Evolutionary conservation across 2,329 filamentous ascomycete species (phyloP), one percentile per base, ranked within the genome.

Genomic region (Zalaria sp.): DNA sequence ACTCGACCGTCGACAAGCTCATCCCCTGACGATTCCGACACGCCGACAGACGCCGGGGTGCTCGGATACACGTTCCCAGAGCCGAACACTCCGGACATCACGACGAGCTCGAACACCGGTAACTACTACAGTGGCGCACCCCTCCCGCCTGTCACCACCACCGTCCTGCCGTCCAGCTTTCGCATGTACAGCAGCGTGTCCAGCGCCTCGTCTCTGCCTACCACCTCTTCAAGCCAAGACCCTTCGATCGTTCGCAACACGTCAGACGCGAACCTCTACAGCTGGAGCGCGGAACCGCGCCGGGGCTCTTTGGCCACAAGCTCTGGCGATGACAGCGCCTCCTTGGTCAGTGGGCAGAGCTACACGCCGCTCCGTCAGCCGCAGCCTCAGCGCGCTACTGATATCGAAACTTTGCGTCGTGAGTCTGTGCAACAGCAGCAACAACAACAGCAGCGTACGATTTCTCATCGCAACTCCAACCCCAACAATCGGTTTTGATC

Each of bases 371-470:
- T 51, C 52, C 34, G 49, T 54, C 34, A 50, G 32, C 44, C 46
- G 5, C 55, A 53, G 39, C 50, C 51, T 25, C 52, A 53, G 39
- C 53, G 54, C 37, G 42, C 46, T 10, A 42, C 49, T 8, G 52
- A 50, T 40, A 38, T 53, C 10, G 52, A 55, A 25, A 46, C 47
- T 6, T 37, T 56, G 29, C 44, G 50, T 5, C 42, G 50, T 18
- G 52, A 54, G 25, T 47, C 50, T 6, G 49, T 48, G 4, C 49
- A 47, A 37, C 49, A 52, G 36, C 49, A 51, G 26, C 46, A 48
- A 38, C 43, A 32, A n/a, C 29, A 32, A n/a, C 29, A 32, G 2
- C 29, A 32, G 29, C 18, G 18, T 18, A 18, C 18, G 2, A 18
- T 18, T 2, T 18, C 18, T 18, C 18, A 18, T 18, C 18, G 18